phyloP scores from a whole-genome alignment of 106 monocot genomes.

The Acorus gramineus region DNA sequence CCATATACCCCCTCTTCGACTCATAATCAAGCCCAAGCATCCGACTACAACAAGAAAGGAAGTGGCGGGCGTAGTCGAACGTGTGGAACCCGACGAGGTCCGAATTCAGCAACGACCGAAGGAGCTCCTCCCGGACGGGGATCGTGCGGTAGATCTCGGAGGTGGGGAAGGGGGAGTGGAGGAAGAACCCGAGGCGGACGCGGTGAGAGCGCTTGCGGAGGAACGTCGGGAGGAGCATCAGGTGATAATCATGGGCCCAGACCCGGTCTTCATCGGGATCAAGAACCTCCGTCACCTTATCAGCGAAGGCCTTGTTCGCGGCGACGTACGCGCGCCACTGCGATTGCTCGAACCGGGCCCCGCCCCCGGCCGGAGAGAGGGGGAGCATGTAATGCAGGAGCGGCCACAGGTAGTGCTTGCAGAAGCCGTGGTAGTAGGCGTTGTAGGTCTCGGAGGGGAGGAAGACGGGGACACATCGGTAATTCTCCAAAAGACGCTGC shows the following conservation, averaged over 20 bases:
- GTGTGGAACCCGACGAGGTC: conserved; percentile 87
- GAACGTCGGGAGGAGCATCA: conserved; percentile 68
- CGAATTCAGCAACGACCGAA: conserved; percentile 58
- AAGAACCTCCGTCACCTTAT: conserved; percentile 45
- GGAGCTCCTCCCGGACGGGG: conserved; percentile 68
- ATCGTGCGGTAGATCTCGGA: conserved; percentile 79
- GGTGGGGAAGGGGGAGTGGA: conserved; percentile 80
- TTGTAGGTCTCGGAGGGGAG: conserved; percentile 44
- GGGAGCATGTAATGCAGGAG: conserved; percentile 79
- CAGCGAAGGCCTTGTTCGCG: conserved; percentile 65
- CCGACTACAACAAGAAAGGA: conserved; percentile 61
- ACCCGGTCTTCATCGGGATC: conserved; percentile 59
- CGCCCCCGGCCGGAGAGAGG: conserved; percentile 20
- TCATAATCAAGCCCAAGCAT: conserved; percentile 74
- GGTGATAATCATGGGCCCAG: conserved; percentile 85
- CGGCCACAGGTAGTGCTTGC: conserved; percentile 92
- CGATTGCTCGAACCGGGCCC: conserved; percentile 34
- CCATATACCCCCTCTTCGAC: conserved; percentile 60
- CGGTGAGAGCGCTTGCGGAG: conserved; percentile 53
- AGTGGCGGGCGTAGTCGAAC: conserved; percentile 85
- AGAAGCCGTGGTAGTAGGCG: conserved; percentile 75
- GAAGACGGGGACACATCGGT: conserved; percentile 70
- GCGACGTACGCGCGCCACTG: conserved; percentile 63
- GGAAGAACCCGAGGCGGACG: conserved; percentile 62
- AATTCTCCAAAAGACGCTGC: conserved; percentile 22